Base-by-base conservation (phyloP, 148 eudicot species). In the Cornus florida region DNA sequence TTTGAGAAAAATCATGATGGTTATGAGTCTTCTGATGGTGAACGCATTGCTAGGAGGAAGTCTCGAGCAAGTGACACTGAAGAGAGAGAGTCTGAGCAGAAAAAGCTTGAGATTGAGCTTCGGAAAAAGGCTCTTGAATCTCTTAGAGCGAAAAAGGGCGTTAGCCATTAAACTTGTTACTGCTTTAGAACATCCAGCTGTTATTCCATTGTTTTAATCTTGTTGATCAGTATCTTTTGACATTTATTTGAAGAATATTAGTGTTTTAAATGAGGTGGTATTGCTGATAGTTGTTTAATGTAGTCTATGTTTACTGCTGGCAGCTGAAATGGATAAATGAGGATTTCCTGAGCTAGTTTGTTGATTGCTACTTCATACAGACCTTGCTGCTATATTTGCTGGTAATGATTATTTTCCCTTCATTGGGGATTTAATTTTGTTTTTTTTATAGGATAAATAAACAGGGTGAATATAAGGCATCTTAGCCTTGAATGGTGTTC, bases 71-170 rank as follows among this genome's bases (percentile, higher is more conserved):
- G 84, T 72, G 90, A 80, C 72, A 77, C 82, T 38, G 92, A 92
- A 53, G 90, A 87, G 53, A 74, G 91, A 56, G 91, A 86, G 83
- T 80, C 95, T 33, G 92, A 91, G 73, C 90, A 89, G 87, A 97
- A 92, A 83, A 90, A 79, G 82, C 92, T 94, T 78, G 99, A 94
- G 91, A 94, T 92, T 75, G 99, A 92, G 83, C 84, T 97, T 11
- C 92, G 98, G 70, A 91, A 92, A 83, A 97, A 89, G 89, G 98
- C 99, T 70, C 91, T 97, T 78, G 94, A 97, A 85, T 89, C 94
- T 0, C 91, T 94, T 73, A 86, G 93, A 86, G 99, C 98, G 57
- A 94, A 94, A 84, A 97, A 89, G 90, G 97, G 99, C 79, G 79
- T 80, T 78, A 84, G 86, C 76, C 92, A 75, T 83, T 97, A 85